These are phyloP conservation scores for Penicillium expansum DNA, from an alignment of 2,329 filamentous ascomycete genomes.

Conservation along the genomic window DNA sequence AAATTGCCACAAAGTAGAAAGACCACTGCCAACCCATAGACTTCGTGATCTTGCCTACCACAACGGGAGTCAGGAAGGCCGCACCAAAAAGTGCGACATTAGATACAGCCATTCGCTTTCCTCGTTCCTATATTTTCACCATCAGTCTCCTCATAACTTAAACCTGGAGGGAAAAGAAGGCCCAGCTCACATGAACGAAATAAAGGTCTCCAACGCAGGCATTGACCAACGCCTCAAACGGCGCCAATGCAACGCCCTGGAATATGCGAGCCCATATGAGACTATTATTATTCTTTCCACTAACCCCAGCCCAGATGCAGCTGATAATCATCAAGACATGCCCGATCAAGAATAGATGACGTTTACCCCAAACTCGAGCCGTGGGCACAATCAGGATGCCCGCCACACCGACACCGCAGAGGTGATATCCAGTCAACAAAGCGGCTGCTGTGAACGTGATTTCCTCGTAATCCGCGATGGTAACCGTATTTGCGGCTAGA, in stretches of 20 bases:
- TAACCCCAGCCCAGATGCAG: conserved; percentile 74
- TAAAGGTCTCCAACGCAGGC: conserved; percentile 86
- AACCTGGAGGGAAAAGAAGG: not conserved
- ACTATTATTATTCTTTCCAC: conserved; percentile 65
- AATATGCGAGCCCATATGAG: conserved; percentile 76
- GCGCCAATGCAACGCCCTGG: conserved; percentile 81
- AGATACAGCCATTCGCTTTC: conserved; percentile 79
- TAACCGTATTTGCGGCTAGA: conserved; percentile 82
- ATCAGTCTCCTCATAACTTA: not conserved
- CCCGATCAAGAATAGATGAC: conserved; percentile 80
- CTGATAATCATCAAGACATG: conserved; percentile 69
- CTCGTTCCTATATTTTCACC: conserved; percentile 57
- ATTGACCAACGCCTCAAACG: conserved; percentile 87
- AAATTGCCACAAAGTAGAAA: conserved; percentile 86
- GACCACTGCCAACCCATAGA: conserved; percentile 80
- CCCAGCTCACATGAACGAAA: conserved; percentile 69
- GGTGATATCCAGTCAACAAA: conserved; percentile 80
- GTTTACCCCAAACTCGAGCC: conserved; percentile 87
- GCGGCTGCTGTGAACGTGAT: conserved; percentile 72
- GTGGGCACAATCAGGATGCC: conserved; percentile 85
- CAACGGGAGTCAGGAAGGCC: conserved; percentile 77
- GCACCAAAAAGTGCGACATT: conserved; percentile 70
- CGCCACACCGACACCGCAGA: conserved; percentile 76
- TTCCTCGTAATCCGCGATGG: conserved; percentile 65
- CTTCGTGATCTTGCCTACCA: conserved; percentile 81